These are phyloP conservation scores for Teratosphaeriaceae sp. DNA, from an alignment of 2,329 filamentous ascomycete genomes.

Conservation along the genomic window DNA sequence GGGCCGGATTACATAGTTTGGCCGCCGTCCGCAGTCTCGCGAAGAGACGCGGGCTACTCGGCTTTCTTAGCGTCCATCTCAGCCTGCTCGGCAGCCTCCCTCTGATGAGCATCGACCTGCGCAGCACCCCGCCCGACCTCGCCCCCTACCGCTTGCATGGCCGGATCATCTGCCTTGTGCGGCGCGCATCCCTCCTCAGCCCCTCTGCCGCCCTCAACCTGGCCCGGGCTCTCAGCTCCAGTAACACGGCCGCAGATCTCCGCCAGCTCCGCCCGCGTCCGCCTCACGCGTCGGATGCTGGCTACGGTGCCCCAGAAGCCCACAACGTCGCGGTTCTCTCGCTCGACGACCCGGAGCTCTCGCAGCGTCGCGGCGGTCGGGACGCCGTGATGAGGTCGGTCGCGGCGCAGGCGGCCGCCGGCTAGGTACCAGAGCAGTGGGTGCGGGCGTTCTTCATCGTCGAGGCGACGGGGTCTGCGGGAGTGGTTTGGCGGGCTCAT, in stretches of 20 bases:
- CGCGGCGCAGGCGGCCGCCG: slow-evolving; percentile 2
- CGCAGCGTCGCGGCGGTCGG: slow-evolving; percentile 6
- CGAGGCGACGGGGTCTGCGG: slow-evolving; percentile 1
- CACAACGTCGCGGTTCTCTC: slow-evolving; percentile 6
- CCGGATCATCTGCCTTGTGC: no score
- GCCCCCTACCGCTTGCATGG: no score
- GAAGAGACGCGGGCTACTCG: no score
- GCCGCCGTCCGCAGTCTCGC: no score
- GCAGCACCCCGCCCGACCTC: no score
- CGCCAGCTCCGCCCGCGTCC: slow-evolving; percentile 2
- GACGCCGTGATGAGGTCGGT: not conserved
- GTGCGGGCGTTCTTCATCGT: slow-evolving; percentile 5
- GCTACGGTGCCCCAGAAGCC: slow-evolving; percentile 9
- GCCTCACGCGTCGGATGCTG: slow-evolving; percentile 3
- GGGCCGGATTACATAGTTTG: no score
- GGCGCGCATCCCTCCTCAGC: no score
- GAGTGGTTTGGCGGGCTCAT: not conserved
- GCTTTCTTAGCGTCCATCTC: no score
- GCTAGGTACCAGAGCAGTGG: slow-evolving; percentile 8
- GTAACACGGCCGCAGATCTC: not conserved
- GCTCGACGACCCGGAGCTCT: slow-evolving; percentile 4
- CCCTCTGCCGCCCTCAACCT: no score
- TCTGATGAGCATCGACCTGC: no score
- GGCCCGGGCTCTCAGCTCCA: no score
- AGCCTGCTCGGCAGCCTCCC: no score